Percentiles rank a stretch among this genome's conserved stretches.
Evolutionary conservation across 768 basidiomycete genomes (phyloP).

Genomic region (Hericium erinaceus): DNA sequence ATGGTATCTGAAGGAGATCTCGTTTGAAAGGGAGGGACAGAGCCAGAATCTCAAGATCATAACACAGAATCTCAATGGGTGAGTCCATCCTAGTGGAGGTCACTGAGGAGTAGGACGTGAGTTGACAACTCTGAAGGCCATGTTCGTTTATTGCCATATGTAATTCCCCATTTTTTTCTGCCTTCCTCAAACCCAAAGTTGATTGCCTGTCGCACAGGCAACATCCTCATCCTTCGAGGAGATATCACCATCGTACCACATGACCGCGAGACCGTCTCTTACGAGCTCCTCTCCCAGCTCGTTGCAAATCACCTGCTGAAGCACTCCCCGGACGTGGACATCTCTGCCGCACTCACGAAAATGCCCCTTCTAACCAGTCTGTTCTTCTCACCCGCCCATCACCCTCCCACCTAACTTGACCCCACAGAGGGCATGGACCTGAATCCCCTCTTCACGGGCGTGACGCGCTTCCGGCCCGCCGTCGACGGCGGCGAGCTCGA

Average conservation of each 20-base stretch:
- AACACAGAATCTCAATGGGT: slow-evolving; percentile 83
- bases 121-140: slow-evolving; percentile 40
- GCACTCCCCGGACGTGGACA: slow-evolving; percentile 47
- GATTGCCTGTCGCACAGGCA: slow-evolving; percentile 39
- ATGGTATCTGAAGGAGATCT: slow-evolving; percentile 69
- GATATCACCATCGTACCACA: slow-evolving; percentile 65
- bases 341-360: slow-evolving; percentile 63
- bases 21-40: slow-evolving; percentile 31
- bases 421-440: slow-evolving; percentile 80
- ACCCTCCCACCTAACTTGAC: background rate
- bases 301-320: slow-evolving; percentile 75
- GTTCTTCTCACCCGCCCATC: slow-evolving; percentile 17
- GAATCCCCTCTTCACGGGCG: slow-evolving; percentile 71
- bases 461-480: slow-evolving; percentile 57
- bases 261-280: slow-evolving; percentile 63
- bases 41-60: slow-evolving; percentile 46
- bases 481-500: slow-evolving; percentile 67
- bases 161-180: slow-evolving; percentile 24
- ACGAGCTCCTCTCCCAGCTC: slow-evolving; percentile 76
- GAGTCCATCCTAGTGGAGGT: slow-evolving; percentile 17
- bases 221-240: slow-evolving; percentile 81
- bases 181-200: background rate
- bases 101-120: background rate
- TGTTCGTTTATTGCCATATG: slow-evolving; percentile 91
- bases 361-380: slow-evolving; percentile 48